Percentiles rank a stretch among this genome's conserved stretches.
These are phyloP conservation scores for Lipomyces oligophaga DNA, from an alignment of 805 yeast genomes.

Conservation along the genomic window DNA sequence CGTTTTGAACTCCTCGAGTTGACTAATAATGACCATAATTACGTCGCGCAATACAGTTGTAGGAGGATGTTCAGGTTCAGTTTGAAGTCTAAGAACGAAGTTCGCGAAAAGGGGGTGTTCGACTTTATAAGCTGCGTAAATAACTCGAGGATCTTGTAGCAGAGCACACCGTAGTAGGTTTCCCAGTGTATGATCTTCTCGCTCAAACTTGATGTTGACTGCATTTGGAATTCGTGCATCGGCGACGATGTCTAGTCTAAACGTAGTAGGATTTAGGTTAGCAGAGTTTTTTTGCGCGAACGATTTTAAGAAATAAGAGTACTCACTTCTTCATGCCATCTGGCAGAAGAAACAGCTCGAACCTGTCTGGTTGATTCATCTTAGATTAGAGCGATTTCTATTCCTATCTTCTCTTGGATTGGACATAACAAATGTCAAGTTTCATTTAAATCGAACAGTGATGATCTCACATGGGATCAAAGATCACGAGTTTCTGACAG, in stretches of 20 bases:
- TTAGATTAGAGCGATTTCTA: too few relatives aligned
- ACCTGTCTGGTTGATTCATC: constrained; percentile 99
- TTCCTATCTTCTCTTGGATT: too few relatives aligned
- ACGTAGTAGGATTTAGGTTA: background rate
- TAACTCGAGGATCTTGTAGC: constrained; percentile 78
- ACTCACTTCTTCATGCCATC: constrained; percentile 88
- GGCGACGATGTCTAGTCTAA: constrained; percentile 75
- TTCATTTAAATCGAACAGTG: too few relatives aligned
- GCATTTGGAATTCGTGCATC: constrained; percentile 96
- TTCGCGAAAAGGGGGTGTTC: constrained; percentile 97
- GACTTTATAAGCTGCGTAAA: constrained; percentile 95
- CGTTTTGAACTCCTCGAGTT: constrained; percentile 66
- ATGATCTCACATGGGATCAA: too few relatives aligned
- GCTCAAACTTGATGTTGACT: constrained; percentile 84
- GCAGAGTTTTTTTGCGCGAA: background rate
- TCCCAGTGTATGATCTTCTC: constrained; percentile 97
- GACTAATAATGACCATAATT: constrained; percentile 75
- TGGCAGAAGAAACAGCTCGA: constrained; percentile 92
- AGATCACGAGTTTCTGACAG: too few relatives aligned
- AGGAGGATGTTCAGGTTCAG: constrained; percentile 92
- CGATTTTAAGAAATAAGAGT: background rate
- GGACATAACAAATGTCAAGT: too few relatives aligned
- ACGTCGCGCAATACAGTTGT: constrained; percentile 87
- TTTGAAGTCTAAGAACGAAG: constrained; percentile 89
- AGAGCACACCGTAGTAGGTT: constrained; percentile 77